These are phyloP conservation scores for Dioscorea zingiberensis DNA, from an alignment of 106 monocot genomes.

Conservation along the genomic window DNA sequence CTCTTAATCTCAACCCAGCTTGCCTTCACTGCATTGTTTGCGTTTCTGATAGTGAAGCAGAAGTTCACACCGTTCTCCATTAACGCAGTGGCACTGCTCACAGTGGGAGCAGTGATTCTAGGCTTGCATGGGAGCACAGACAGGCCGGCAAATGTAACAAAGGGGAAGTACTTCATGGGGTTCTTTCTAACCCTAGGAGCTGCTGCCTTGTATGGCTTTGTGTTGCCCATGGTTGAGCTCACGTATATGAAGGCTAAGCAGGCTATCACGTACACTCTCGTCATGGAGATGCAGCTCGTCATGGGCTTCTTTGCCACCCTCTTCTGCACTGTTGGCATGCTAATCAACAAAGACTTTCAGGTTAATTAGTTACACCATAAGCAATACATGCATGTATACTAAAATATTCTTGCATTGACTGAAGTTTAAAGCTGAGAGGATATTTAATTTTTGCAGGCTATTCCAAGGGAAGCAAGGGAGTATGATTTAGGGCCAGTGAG, in stretches of 20 bases:
- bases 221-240: conserved; percentile 19
- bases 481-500: conserved; percentile 14
- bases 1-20: conserved; percentile 16
- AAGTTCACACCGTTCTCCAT: background rate
- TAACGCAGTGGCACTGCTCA: conserved; percentile 1
- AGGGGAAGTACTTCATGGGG: conserved; percentile 2
- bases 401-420: too few species aligned
- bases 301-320: background rate
- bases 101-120: conserved; percentile 10
- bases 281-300: too few species aligned
- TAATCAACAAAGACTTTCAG: conserved; percentile 11
- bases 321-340: conserved; percentile 5
- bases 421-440: too few species aligned
- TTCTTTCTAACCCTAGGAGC: conserved; percentile 14
- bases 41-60: conserved; percentile 14
- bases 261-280: too few species aligned
- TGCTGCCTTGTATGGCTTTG: conserved; percentile 19
- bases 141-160: conserved; percentile 4
- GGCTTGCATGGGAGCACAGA: conserved; percentile 9
- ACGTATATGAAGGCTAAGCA: conserved; percentile 5
- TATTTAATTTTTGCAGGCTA: conserved; percentile 18
- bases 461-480: conserved; percentile 8
- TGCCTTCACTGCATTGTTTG: conserved; percentile 20
- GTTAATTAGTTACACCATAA: too few species aligned
- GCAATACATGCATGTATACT: too few species aligned